A percentile compares a stretch with the other conserved stretches of the same genome.
These are phyloP conservation scores for Lepidium campestre DNA, from an alignment of 441 rosid genomes.

Conservation along the genomic window DNA sequence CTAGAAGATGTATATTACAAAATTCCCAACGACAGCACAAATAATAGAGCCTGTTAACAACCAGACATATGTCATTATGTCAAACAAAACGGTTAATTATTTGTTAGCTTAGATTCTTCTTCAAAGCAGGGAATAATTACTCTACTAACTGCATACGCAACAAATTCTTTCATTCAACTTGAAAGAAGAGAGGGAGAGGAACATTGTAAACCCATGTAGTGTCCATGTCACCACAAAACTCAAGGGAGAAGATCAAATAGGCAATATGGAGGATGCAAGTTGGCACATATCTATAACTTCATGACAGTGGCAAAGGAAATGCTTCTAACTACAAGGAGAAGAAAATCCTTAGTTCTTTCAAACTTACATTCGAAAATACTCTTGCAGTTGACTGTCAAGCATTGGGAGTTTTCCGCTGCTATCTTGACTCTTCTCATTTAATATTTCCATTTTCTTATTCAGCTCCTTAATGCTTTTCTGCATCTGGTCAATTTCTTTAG, in stretches of 20 bases:
- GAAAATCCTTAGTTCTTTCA: slow-evolving; percentile 6
- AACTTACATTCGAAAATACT: slow-evolving; percentile 86
- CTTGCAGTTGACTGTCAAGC: slow-evolving; percentile 72
- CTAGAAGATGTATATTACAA: slow-evolving; percentile 4
- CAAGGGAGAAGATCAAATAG: not conserved
- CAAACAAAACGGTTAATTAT: slow-evolving; percentile 1
- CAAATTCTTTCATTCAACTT: too few relatives aligned
- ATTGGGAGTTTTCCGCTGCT: slow-evolving; percentile 75
- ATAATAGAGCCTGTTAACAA: not conserved
- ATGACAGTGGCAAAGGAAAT: not conserved
- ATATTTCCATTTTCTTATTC: slow-evolving; percentile 61
- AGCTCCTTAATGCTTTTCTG: slow-evolving; percentile 73
- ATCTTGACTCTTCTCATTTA: slow-evolving; percentile 79
- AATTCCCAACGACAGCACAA: not conserved
- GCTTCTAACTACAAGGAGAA: not conserved
- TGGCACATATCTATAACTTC: not conserved
- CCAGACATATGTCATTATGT: not conserved
- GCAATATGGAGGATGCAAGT: slow-evolving; percentile 6
- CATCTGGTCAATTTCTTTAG: slow-evolving; percentile 58
- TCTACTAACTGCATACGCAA: too few relatives aligned
- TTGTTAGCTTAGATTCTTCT: slow-evolving; percentile 10
- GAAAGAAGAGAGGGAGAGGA: not conserved
- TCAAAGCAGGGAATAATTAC: too few relatives aligned
- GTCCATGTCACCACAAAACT: slow-evolving; percentile 5
- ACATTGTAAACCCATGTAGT: slow-evolving; percentile 3